Conservation (phyloP, 768 basidiomycete species). For the Leucocoprinus leucothites region DNA sequence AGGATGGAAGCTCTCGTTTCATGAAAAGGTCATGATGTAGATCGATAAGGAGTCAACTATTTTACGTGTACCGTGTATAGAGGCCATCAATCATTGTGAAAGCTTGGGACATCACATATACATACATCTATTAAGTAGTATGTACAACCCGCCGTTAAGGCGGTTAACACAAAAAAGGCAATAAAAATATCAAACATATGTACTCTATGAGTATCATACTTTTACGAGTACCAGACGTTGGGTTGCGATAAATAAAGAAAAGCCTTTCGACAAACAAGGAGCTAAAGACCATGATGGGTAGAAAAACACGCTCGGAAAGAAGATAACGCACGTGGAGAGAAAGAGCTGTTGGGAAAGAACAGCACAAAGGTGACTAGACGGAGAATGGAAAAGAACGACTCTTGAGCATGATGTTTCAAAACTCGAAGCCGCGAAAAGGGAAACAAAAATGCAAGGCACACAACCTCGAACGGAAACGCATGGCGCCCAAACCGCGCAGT, state of each 20-base stretch:
- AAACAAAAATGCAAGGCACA: too few species aligned
- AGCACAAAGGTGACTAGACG: not conserved
- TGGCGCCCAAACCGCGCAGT: not conserved
- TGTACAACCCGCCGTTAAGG: not conserved
- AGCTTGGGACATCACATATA: not conserved
- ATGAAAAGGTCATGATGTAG: not conserved
- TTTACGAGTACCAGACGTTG: not conserved
- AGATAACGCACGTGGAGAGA: too few species aligned
- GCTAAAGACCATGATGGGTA: too few species aligned
- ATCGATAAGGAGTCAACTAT: not conserved
- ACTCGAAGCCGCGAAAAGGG: too few species aligned
- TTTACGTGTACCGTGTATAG: constrained; percentile 4
- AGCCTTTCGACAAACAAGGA: too few species aligned
- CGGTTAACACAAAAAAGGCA: too few species aligned
- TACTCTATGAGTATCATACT: constrained; percentile 3
- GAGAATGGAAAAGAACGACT: not conserved
- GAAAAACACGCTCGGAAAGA: too few species aligned
- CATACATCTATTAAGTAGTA: not conserved
- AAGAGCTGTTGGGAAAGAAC: not conserved
- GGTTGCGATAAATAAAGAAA: too few species aligned
- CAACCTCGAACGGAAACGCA: not conserved
- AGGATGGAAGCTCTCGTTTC: not conserved
- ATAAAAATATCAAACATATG: not conserved
- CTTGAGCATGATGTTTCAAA: not conserved
- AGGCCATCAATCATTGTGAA: not conserved